These are phyloP conservation scores for Hanseniaspora thailandica DNA, from an alignment of 805 yeast genomes.

Conservation along the genomic window DNA sequence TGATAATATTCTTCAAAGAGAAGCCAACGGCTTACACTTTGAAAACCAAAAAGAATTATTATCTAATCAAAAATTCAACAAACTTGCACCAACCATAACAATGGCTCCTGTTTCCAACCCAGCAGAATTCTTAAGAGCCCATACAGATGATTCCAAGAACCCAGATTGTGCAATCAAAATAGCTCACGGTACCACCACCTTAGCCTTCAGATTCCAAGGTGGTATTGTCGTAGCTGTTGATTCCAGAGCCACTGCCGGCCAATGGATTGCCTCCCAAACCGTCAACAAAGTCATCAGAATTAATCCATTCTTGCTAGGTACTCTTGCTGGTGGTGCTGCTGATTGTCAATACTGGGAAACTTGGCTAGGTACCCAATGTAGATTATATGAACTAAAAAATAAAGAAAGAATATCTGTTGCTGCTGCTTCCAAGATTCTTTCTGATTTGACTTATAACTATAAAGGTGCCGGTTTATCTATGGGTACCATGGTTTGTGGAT, in stretches of 20 bases:
- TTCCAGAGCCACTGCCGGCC: slow-evolving; percentile 95
- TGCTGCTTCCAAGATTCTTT: slow-evolving; percentile 87
- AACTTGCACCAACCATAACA: slow-evolving; percentile 47
- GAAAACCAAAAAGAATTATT: slow-evolving; percentile 26
- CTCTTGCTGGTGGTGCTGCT: slow-evolving; percentile 99
- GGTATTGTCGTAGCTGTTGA: slow-evolving; percentile 96
- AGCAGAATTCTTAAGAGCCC: slow-evolving; percentile 88
- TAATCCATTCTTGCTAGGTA: slow-evolving; percentile 87
- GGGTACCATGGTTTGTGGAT: slow-evolving; percentile 99
- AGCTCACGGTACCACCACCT: slow-evolving; percentile 98
- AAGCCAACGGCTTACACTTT: slow-evolving; percentile 7
- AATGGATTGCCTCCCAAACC: slow-evolving; percentile 96
- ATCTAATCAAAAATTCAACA: slow-evolving; percentile 25
- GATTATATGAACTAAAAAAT: slow-evolving; percentile 86
- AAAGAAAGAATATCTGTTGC: slow-evolving; percentile 92
- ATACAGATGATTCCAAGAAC: slow-evolving; percentile 85
- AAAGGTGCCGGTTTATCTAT: slow-evolving; percentile 97
- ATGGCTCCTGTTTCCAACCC: slow-evolving; percentile 83
- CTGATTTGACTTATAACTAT: slow-evolving; percentile 82
- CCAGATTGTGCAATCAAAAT: slow-evolving; percentile 92
- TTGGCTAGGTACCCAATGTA: slow-evolving; percentile 94
- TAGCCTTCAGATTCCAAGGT: slow-evolving; percentile 90
- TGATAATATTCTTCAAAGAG: slow-evolving; percentile 1
- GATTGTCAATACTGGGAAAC: slow-evolving; percentile 99
- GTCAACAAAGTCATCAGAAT: slow-evolving; percentile 95